These are phyloP conservation scores for Fusarium temperatum DNA, from an alignment of 2,329 filamentous ascomycete genomes.

Conservation along the genomic window DNA sequence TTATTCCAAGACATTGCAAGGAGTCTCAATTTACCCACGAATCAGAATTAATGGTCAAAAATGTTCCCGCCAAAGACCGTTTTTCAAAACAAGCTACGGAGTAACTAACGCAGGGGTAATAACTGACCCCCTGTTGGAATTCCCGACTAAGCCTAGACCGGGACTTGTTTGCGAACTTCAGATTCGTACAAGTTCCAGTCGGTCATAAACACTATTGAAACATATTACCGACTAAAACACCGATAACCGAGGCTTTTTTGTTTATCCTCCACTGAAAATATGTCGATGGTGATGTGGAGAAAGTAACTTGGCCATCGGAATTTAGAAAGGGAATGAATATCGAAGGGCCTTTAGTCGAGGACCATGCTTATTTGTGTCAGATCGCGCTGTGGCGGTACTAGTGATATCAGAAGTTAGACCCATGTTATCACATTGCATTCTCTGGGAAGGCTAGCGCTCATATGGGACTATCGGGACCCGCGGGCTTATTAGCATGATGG, in stretches of 20 bases:
- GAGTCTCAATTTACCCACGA: not conserved
- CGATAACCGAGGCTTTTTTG: not conserved
- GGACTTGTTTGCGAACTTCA: not conserved
- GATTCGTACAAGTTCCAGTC: too few species aligned
- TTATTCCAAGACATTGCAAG: not conserved
- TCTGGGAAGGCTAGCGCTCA: not conserved
- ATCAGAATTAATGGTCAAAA: not conserved
- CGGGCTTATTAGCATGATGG: too few species aligned
- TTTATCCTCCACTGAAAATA: not conserved
- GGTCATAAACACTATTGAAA: not conserved
- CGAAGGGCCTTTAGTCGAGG: not conserved
- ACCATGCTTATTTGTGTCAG: not conserved
- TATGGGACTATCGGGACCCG: too few species aligned
- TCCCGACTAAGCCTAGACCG: not conserved
- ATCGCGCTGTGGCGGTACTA: not conserved
- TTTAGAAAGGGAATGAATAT: rapidly evolving
- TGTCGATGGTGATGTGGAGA: too few species aligned
- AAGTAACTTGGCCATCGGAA: too few species aligned
- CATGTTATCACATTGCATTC: not conserved
- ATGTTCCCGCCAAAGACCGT: not conserved
- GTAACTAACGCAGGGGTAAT: not conserved
- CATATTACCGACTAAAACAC: not conserved
- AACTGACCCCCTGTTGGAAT: not conserved
- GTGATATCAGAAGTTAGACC: not conserved
- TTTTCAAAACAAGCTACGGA: not conserved